Evolutionary conservation across 179 eudicot genomes (phyloP).

Genomic region (Spergularia azorica): DNA sequence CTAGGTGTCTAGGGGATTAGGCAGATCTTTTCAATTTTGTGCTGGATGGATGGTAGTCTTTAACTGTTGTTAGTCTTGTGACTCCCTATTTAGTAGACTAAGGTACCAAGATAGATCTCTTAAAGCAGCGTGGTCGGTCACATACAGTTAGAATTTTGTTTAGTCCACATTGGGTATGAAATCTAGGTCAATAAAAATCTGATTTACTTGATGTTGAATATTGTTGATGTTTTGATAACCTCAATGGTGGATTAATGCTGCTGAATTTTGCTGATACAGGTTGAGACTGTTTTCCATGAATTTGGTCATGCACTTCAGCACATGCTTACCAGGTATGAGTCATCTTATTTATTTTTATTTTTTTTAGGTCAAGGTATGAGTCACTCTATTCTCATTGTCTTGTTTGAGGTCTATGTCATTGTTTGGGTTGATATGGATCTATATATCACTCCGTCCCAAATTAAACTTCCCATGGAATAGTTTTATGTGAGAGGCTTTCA

Average conservation of each 20-base stretch:
- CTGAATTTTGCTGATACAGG: constrained; percentile 41
- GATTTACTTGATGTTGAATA: background rate
- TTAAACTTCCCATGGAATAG: no score
- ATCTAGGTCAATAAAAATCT: background rate
- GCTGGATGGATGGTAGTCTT: background rate
- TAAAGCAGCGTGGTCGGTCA: background rate
- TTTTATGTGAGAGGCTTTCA: no score
- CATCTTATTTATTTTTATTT: no score
- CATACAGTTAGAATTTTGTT: background rate
- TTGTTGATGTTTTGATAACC: background rate
- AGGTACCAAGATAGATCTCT: background rate
- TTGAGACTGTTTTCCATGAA: constrained; percentile 99
- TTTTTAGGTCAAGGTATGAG: no score
- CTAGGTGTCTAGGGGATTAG: background rate
- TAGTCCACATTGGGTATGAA: background rate
- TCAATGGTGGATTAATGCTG: background rate
- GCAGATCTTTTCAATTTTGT: background rate
- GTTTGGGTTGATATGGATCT: constrained; percentile 2
- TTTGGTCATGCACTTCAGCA: constrained; percentile 99
- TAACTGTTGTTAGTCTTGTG: no score
- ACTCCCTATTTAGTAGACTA: background rate
- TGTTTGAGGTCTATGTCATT: background rate
- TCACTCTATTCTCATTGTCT: background rate
- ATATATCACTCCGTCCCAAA: background rate
- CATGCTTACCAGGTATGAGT: constrained; percentile 68